Percentiles rank a stretch among this genome's conserved stretches.
These are phyloP conservation scores for Ophiostoma pallidulum DNA, from an alignment of 2,329 filamentous ascomycete genomes.

Conservation along the genomic window DNA sequence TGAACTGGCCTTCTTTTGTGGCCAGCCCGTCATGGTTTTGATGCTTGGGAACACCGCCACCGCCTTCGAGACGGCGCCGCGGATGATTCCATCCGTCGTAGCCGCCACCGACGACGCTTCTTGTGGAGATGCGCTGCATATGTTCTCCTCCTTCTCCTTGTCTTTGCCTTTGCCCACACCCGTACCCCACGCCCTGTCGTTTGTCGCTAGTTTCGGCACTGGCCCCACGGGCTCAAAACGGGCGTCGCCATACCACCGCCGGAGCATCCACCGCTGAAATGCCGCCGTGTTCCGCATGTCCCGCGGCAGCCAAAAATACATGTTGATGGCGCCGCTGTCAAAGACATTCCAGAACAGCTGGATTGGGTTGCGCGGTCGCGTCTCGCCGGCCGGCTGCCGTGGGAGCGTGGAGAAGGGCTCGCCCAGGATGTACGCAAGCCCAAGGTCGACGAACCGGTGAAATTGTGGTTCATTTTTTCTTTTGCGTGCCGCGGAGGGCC, in stretches of 20 bases:
- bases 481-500: neutral
- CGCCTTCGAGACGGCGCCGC: neutral
- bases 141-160: neutral
- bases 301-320: constrained; percentile 16
- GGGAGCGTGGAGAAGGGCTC: neutral
- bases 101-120: neutral
- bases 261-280: constrained; percentile 14
- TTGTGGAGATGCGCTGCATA: too few relatives aligned
- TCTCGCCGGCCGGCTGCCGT: constrained; percentile 1
- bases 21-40: neutral
- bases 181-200: constrained; percentile 8
- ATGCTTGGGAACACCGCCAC: neutral
- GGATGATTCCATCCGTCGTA: neutral
- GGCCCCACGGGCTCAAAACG: constrained; percentile 13
- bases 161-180: neutral
- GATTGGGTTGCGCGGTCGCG: constrained; percentile 14
- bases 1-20: too few relatives aligned
- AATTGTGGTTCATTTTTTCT: neutral
- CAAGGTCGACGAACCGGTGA: constrained; percentile 15
- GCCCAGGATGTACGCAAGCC: constrained; percentile 13
- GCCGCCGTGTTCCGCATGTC: constrained; percentile 10
- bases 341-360: constrained; percentile 15
- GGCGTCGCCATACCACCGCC: constrained; percentile 14
- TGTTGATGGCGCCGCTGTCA: constrained; percentile 12
- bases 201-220: neutral